Conservation (phyloP, 139 green algal species). For the Coccomyxa sp. region DNA sequence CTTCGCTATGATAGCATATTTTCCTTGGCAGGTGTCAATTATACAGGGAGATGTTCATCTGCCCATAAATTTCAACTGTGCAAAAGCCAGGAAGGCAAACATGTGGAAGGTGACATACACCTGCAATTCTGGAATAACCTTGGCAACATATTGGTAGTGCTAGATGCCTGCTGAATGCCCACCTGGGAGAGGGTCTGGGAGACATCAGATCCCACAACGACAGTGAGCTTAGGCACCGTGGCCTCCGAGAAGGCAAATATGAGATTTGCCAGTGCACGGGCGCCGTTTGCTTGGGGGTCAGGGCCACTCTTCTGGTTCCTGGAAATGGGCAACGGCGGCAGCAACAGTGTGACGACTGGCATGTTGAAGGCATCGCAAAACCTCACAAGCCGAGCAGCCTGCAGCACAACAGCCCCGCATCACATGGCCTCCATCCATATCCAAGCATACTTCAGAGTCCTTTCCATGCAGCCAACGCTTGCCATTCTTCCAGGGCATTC, state of each 20-base stretch:
- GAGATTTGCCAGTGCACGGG: neutral
- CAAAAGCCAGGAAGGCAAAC: neutral
- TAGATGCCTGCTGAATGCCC: neutral
- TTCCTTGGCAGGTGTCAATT: neutral
- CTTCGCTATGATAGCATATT: neutral
- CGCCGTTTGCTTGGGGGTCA: neutral
- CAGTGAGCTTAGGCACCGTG: neutral
- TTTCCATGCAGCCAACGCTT: neutral
- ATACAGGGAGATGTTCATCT: neutral
- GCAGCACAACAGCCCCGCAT: neutral
- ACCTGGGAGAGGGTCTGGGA: too few species aligned
- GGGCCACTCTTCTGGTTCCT: too few species aligned
- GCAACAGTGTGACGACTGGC: neutral
- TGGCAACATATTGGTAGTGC: neutral
- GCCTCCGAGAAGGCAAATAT: neutral
- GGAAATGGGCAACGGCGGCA: neutral
- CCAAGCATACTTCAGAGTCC: neutral
- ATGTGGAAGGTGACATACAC: neutral
- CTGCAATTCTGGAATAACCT: neutral
- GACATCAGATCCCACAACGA: neutral
- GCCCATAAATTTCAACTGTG: neutral
- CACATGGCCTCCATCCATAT: neutral
- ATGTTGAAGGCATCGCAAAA: neutral
- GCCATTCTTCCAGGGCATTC: neutral
- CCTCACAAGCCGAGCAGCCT: neutral